Conservation (phyloP, 2,329 filamentous ascomycete genomes). For the Beauveria asiatica region DNA sequence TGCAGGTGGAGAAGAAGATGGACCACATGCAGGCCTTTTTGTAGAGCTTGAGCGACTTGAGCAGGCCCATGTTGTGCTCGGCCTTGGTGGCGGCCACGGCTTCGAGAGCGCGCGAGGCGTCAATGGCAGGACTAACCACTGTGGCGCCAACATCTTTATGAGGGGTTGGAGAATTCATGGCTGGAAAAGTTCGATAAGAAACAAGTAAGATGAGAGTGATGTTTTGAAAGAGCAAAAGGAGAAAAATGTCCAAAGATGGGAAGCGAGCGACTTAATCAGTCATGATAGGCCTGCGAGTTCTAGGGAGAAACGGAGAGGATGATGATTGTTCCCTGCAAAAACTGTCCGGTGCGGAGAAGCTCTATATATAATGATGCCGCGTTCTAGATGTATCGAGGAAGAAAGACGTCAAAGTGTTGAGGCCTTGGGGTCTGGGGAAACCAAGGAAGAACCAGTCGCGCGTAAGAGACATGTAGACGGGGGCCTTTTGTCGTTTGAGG, state of each 20-base stretch:
- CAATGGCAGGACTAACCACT: background rate
- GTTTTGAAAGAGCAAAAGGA: background rate
- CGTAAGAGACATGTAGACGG: background rate
- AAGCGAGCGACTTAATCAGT: background rate
- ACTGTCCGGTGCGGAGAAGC: background rate
- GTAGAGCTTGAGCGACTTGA: constrained; percentile 32
- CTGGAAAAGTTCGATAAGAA: background rate
- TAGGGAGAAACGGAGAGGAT: background rate
- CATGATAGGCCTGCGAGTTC: constrained; percentile 1
- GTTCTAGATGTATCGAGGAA: background rate
- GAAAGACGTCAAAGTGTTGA: background rate
- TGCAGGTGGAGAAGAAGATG: constrained; percentile 28
- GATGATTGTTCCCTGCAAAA: background rate
- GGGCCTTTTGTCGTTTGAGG: background rate
- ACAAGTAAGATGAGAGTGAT: background rate
- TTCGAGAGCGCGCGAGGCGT: constrained; percentile 11
- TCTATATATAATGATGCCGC: constrained; percentile 1
- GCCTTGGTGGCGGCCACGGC: constrained; percentile 22
- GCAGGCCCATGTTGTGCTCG: constrained; percentile 26
- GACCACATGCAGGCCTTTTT: constrained; percentile 29
- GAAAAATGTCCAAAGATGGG: background rate
- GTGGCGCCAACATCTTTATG: background rate
- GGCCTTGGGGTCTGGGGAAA: background rate
- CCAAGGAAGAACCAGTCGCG: background rate
- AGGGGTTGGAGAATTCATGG: background rate